Evolutionary conservation across 139 green algal species (phyloP).

Genomic region (Coelastrella sp.): DNA sequence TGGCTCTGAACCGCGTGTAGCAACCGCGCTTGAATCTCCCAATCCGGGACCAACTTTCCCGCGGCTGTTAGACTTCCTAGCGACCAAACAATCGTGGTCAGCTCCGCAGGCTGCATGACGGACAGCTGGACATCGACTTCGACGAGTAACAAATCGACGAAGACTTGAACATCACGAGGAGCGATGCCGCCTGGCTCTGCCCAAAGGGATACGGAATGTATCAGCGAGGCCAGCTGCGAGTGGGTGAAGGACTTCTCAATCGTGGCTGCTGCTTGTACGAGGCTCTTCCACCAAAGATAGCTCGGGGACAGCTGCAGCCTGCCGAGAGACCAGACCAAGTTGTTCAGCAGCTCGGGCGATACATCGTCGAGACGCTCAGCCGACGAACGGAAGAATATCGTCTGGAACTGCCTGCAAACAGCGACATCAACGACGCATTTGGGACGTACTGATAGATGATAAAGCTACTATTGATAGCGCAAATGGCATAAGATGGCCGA

Average conservation of each 20-base stretch:
- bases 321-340: background rate
- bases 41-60: background rate
- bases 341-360: conserved; percentile 20
- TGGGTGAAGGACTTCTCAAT: conserved; percentile 28
- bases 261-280: conserved; percentile 7
- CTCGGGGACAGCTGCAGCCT: conserved; percentile 26
- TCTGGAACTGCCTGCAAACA: conserved; percentile 2
- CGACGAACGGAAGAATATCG: conserved; percentile 12
- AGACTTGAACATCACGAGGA: conserved; percentile 8
- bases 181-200: conserved; percentile 14
- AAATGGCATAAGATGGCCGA: too few relatives aligned
- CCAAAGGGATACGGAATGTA: conserved; percentile 26
- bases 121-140: conserved; percentile 11
- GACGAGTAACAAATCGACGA: background rate
- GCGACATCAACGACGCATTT: background rate
- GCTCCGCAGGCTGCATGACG: conserved; percentile 28
- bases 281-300: conserved; percentile 22
- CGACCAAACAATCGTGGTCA: conserved; percentile 39
- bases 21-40: background rate
- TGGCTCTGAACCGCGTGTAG: conserved; percentile 18
- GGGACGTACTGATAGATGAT: too few relatives aligned
- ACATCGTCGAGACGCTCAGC: conserved; percentile 35
- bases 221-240: conserved; percentile 17
- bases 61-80: background rate
- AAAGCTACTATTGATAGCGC: too few relatives aligned